Evolutionary conservation across 768 basidiomycete species (phyloP).

Genomic region (Boletus patriciae): DNA sequence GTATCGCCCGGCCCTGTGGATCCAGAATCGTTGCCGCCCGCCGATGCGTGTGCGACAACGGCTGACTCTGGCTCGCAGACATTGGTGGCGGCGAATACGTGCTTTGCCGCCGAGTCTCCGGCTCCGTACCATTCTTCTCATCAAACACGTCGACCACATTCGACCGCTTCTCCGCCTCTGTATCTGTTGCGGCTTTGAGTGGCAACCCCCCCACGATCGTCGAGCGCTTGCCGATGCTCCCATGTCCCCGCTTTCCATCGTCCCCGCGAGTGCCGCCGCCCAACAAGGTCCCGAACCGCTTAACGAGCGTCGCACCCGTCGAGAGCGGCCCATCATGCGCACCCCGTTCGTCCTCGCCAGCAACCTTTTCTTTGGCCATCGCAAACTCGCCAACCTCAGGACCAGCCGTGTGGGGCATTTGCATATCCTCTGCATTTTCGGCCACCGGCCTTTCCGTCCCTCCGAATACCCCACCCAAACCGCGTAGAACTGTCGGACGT

Average conservation of each 20-base stretch:
- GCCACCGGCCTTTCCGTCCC: constrained; percentile 37
- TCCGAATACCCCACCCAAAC: constrained; percentile 65
- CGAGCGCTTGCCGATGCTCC: constrained; percentile 44
- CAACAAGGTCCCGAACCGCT: constrained; percentile 73
- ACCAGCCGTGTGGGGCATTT: constrained; percentile 61
- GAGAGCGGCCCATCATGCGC: constrained; percentile 40
- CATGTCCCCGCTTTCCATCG: constrained; percentile 42
- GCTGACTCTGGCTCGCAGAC: constrained; percentile 52
- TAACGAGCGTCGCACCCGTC: constrained; percentile 69
- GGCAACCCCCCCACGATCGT: constrained; percentile 49
- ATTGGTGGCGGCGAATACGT: constrained; percentile 34
- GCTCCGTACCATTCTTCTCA: constrained; percentile 25
- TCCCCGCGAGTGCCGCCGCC: constrained; percentile 43
- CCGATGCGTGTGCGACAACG: constrained; percentile 59
- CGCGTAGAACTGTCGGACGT: constrained; percentile 53
- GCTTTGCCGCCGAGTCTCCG: constrained; percentile 20
- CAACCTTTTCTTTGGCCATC: constrained; percentile 35
- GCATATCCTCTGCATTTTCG: constrained; percentile 41
- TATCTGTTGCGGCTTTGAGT: constrained; percentile 40
- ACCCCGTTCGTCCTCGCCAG: constrained; percentile 26
- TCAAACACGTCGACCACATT: constrained; percentile 19
- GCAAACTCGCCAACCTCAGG: constrained; percentile 61
- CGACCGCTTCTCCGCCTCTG: constrained; percentile 33
- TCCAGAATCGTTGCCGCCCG: constrained; percentile 79
- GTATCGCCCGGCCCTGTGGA: constrained; percentile 56